Evolutionary conservation across 2,329 filamentous ascomycete genomes (phyloP), one percentile per base, ranked within the genome.

Genomic region (Trichoderma sp.): DNA sequence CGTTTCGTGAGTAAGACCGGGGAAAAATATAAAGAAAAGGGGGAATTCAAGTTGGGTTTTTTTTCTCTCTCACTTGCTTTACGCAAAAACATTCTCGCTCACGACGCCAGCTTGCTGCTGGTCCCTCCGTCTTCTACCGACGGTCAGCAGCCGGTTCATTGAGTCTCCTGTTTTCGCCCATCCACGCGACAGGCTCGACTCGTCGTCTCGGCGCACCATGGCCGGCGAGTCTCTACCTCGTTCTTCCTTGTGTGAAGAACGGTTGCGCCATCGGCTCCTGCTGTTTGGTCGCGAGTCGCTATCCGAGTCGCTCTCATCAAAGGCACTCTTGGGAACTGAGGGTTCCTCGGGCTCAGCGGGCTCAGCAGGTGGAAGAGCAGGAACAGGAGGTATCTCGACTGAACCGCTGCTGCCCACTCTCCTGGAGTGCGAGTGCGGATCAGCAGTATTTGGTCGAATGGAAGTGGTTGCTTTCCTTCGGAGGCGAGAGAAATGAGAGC

Each of bases 51-150:
- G n/a, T 56, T 62, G 11, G 31, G 18, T 14, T 60, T 29, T 9
- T 9, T 63, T 62, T n/a, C n/a, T 35, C 18, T 29, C 24, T n/a
- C 11, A 8, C 50, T 60, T 31, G 21, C 21, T 50, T 50, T 63
- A 62, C 14, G 38, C 53, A 41, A 82, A 81, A n/a, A 80, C 80
- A n/a, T 64, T 60, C 24, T 64, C 64, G 29, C 31, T 27, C 38
- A 85, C 77, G 73, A 84, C 80, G 69, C 80, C 81, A 41, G 82
- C 81, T 27, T 83, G 80, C 75, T 83, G 79, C 77, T 80, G 81
- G 69, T 86, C 84, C 18, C 80, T 79, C 56, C 79, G 73, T 38
- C 80, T 80, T 21, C 78, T 78, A 6, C 81, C 80, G 29, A 77
- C 80, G 14, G 77, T 74, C 62, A 83, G 56, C 18, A 83, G 59